Evolutionary conservation across 306 rosid genomes (phyloP).

Genomic region (Fagus sylvatica): DNA sequence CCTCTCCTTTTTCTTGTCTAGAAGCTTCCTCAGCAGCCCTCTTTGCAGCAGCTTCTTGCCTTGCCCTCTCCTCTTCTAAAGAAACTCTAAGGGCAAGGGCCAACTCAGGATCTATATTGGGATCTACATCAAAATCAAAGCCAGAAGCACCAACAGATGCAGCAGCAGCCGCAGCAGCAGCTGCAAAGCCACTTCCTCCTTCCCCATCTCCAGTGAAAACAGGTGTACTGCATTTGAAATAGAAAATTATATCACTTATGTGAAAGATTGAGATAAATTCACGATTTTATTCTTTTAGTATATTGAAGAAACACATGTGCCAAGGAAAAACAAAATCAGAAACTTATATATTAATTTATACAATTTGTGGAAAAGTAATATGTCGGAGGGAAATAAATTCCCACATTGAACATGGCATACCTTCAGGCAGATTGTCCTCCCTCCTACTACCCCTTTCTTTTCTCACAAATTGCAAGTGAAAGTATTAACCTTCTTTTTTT

Average conservation of each 20-base stretch:
- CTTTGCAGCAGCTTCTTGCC: conserved; percentile 47
- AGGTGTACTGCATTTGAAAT: conserved; percentile 39
- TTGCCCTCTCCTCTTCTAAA: conserved; percentile 50
- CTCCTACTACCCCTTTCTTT: not conserved
- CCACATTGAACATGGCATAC: not conserved
- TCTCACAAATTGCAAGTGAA: not conserved
- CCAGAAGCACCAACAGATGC: conserved; percentile 33
- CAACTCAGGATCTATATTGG: conserved; percentile 42
- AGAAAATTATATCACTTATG: not conserved
- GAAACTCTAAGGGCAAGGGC: conserved; percentile 55
- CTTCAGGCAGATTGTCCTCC: not conserved
- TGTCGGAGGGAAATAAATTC: not conserved
- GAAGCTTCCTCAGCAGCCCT: conserved; percentile 39
- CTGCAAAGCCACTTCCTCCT: conserved; percentile 44
- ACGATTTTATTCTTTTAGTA: not conserved
- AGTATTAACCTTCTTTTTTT: not conserved
- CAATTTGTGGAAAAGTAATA: not conserved
- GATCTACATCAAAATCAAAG: conserved; percentile 43
- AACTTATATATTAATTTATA: not conserved
- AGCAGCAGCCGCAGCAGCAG: conserved; percentile 36
- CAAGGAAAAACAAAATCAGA: not conserved
- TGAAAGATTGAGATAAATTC: not conserved
- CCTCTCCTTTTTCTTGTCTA: conserved; percentile 38
- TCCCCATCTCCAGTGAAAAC: conserved; percentile 46
- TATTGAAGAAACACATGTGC: not conserved